Evolutionary conservation across 2,329 filamentous ascomycete species (phyloP).

Genomic region (Cryphonectria parasitica): DNA sequence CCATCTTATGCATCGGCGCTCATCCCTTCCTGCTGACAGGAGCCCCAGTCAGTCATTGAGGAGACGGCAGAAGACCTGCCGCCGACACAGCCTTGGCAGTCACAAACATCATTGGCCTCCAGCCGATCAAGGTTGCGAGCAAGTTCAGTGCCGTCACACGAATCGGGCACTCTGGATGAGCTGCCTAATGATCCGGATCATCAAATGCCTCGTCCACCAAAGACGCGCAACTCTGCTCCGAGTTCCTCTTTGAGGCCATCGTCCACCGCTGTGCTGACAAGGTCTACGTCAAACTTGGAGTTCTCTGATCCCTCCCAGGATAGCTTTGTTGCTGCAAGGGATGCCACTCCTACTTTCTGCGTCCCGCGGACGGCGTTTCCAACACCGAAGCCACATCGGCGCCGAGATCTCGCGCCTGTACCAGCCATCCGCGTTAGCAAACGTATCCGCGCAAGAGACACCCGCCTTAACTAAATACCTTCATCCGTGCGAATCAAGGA

Average conservation of each 20-base stretch:
- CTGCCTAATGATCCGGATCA: neutral
- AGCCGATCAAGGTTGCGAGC: neutral
- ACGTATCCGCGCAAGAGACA: neutral
- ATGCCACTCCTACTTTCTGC: neutral
- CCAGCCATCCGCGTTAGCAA: neutral
- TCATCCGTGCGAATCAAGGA: neutral
- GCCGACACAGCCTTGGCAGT: slow-evolving; percentile 19
- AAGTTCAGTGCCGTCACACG: neutral
- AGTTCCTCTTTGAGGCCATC: too few relatives aligned
- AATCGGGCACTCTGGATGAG: neutral
- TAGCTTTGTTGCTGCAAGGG: neutral
- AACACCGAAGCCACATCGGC: neutral
- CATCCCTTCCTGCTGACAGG: neutral
- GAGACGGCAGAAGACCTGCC: slow-evolving; percentile 19
- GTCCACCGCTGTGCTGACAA: neutral
- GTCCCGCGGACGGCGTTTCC: neutral
- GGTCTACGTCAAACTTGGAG: neutral
- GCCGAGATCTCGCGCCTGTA: neutral
- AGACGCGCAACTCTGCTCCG: neutral
- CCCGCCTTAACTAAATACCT: neutral
- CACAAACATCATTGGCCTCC: neutral
- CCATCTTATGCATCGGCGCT: too few relatives aligned
- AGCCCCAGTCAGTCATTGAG: slow-evolving; percentile 14
- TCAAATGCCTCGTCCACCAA: neutral
- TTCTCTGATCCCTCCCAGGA: neutral